Percentiles rank a stretch among this genome's conserved stretches.
Evolutionary conservation across 2,329 filamentous ascomycete genomes (phyloP).

Genomic region (Chrysosphaeria jannelii): DNA sequence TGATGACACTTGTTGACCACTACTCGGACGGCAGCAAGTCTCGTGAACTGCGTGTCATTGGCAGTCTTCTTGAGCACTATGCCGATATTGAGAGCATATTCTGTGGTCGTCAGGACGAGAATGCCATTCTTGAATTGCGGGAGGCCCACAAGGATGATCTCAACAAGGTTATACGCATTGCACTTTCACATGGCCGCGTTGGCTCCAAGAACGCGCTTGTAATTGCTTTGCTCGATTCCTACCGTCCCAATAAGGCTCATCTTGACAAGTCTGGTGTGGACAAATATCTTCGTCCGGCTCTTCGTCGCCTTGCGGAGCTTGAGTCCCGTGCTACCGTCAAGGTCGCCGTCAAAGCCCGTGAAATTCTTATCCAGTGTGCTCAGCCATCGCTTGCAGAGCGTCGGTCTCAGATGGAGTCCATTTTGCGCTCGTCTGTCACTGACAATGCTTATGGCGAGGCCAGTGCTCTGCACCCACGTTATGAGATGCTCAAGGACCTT

Average conservation of each 20-base stretch:
- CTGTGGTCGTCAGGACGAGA: conserved; percentile 71
- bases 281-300: conserved; percentile 57
- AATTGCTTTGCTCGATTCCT: conserved; percentile 73
- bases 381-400: conserved; percentile 89
- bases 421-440: conserved; percentile 76
- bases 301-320: conserved; percentile 71
- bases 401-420: conserved; percentile 92
- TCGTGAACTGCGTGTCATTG: conserved; percentile 65
- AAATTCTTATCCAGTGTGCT: conserved; percentile 90
- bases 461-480: conserved; percentile 80
- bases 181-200: conserved; percentile 79
- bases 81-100: conserved; percentile 64
- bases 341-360: conserved; percentile 87
- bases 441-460: conserved; percentile 96
- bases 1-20: conserved; percentile 46
- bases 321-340: conserved; percentile 68
- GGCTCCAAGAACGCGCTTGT: conserved; percentile 83
- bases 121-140: conserved; percentile 74
- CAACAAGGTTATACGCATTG: conserved; percentile 53
- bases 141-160: conserved; percentile 93
- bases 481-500: conserved; percentile 84
- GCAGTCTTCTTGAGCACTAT: conserved; percentile 52
- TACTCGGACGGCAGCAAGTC: conserved; percentile 74
- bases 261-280: conserved; percentile 56
- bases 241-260: conserved; percentile 78